Conservation (phyloP, 2,329 filamentous ascomycete genomes). For the Fusarium sp. region DNA sequence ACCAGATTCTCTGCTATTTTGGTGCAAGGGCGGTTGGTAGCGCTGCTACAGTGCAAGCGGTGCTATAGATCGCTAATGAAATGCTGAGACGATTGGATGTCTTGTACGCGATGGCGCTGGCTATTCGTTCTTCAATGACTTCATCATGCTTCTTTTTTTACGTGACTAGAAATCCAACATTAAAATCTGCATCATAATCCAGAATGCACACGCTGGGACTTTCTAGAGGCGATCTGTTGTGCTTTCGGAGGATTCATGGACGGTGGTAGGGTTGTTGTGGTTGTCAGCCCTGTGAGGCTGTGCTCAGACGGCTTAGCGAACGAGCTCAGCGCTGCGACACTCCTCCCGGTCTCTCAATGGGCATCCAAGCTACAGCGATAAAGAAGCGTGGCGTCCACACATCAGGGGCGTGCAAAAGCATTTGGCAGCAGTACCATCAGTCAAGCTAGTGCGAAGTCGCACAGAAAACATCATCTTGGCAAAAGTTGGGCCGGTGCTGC, state of each 20-base stretch:
- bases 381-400: too few species aligned
- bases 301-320: background rate
- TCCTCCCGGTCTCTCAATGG: background rate
- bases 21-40: background rate
- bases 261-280: too few species aligned
- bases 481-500: too few species aligned
- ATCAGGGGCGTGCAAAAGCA: too few species aligned
- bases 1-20: background rate
- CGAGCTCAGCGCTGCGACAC: background rate
- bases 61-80: background rate
- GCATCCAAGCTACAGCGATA: too few species aligned
- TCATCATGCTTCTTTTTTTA: too few species aligned
- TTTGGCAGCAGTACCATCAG: too few species aligned
- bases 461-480: too few species aligned
- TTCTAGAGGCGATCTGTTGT: background rate
- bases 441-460: too few species aligned
- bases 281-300: conserved; percentile 12
- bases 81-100: background rate
- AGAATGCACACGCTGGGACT: background rate
- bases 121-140: background rate
- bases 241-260: background rate
- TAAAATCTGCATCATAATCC: too few species aligned
- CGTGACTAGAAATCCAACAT: too few species aligned
- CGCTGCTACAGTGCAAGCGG: background rate
- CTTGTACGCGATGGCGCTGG: background rate